These are phyloP conservation scores for Amphibolis antarctica DNA, from an alignment of 106 monocot species.

Conservation along the genomic window DNA sequence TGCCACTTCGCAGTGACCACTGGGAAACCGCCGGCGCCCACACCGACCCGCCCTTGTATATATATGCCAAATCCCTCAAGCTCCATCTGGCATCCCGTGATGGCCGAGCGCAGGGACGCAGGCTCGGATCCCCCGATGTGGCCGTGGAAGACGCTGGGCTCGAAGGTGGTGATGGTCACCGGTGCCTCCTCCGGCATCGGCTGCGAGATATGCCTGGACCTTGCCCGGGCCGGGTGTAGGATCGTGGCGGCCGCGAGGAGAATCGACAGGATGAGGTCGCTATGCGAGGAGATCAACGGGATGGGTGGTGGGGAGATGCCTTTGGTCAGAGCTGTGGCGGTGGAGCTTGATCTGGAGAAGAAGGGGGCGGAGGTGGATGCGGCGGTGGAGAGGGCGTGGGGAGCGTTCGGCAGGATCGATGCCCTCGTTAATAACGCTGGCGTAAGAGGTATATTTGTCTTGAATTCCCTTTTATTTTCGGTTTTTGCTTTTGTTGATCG, in stretches of 20 bases:
- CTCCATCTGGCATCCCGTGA: too few relatives aligned
- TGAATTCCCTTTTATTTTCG: background rate
- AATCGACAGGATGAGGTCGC: slow-evolving; percentile 21
- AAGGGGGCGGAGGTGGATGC: slow-evolving; percentile 11
- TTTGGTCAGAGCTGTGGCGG: slow-evolving; percentile 12
- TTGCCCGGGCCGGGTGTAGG: slow-evolving; percentile 21
- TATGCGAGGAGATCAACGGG: slow-evolving; percentile 35
- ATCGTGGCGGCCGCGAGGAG: slow-evolving; percentile 35
- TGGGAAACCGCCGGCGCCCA: too few relatives aligned
- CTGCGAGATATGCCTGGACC: slow-evolving; percentile 25
- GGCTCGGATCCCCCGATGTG: too few relatives aligned
- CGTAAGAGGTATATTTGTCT: slow-evolving; percentile 12
- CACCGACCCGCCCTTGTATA: too few relatives aligned
- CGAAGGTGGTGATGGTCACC: slow-evolving; percentile 34
- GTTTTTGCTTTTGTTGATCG: background rate
- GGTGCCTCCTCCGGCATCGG: slow-evolving; percentile 36
- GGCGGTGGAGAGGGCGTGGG: slow-evolving; percentile 22
- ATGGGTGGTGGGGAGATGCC: background rate
- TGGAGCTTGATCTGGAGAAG: slow-evolving; percentile 18
- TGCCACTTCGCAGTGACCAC: too few relatives aligned
- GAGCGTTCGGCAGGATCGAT: slow-evolving; percentile 23
- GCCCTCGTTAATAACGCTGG: slow-evolving; percentile 27
- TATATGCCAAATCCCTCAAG: too few relatives aligned
- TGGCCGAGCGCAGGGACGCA: too few relatives aligned
- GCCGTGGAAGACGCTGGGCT: background rate